These are phyloP conservation scores for Porphyra umbilicalis DNA, from an alignment of 31 red algal species.

Conservation along the genomic window DNA sequence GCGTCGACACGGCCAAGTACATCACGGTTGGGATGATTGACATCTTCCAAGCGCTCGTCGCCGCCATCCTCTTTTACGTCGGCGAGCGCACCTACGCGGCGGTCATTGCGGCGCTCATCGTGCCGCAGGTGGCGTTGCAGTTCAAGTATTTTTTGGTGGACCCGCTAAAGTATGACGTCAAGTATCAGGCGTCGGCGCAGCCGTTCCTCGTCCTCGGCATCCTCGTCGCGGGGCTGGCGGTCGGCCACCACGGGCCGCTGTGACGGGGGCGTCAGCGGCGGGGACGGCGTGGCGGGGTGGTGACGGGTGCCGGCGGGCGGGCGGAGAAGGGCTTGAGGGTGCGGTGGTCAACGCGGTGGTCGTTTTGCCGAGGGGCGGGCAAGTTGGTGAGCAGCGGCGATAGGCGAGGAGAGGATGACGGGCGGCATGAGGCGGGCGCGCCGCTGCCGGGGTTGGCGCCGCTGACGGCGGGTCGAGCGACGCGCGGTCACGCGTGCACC, in stretches of 20 bases:
- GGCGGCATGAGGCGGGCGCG: no score
- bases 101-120: conserved; percentile 57
- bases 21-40: conserved; percentile 92
- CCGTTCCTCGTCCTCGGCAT: conserved; percentile 98
- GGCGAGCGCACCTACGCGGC: conserved; percentile 86
- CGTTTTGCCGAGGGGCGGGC: no score
- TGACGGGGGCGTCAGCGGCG: conserved; percentile 2
- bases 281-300: background rate
- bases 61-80: conserved; percentile 54
- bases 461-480: no score
- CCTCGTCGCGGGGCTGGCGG: conserved; percentile 74
- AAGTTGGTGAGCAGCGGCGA: no score
- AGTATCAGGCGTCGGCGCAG: conserved; percentile 98
- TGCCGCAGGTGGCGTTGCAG: conserved; percentile 94
- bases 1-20: conserved; percentile 93
- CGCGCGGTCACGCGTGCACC: no score
- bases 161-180: conserved; percentile 94
- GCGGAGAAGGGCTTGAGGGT: background rate
- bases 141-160: conserved; percentile 79
- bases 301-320: background rate
- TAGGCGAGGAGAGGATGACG: no score
- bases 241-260: conserved; percentile 92
- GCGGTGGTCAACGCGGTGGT: no score
- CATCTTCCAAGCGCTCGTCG: conserved; percentile 83
- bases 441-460: no score